These are phyloP conservation scores for Niveomyces coronatus DNA, from an alignment of 2,329 filamentous ascomycete genomes.

Conservation along the genomic window DNA sequence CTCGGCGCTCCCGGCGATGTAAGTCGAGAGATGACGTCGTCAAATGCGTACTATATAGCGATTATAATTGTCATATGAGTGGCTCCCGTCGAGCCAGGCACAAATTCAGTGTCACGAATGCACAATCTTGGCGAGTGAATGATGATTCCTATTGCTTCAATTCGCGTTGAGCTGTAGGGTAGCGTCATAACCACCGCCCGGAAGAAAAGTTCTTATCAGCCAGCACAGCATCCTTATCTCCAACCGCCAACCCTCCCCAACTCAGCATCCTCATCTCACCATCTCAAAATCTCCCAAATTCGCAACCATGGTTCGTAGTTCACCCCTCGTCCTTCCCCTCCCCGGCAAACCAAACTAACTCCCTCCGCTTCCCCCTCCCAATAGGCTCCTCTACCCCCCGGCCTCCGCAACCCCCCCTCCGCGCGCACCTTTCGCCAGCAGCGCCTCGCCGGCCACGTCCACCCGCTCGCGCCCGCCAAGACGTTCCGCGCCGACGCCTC, in stretches of 20 bases:
- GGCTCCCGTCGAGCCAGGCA: no score
- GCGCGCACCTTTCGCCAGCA: conserved; percentile 46
- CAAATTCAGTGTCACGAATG: no score
- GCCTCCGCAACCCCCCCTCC: conserved; percentile 44
- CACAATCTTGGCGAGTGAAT: no score
- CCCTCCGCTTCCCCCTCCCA: background rate
- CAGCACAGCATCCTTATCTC: background rate
- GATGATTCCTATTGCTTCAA: no score
- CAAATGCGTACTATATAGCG: no score
- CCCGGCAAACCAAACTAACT: background rate
- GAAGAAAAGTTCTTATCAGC: conserved; percentile 9
- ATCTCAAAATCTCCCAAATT: background rate
- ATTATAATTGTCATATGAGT: no score
- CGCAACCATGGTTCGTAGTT: background rate
- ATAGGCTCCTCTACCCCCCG: conserved; percentile 24
- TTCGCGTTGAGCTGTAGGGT: background rate
- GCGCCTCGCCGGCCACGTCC: conserved; percentile 37
- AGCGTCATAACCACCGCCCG: background rate
- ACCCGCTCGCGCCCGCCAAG: conserved; percentile 41
- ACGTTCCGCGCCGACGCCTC: conserved; percentile 40
- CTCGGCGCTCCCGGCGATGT: no score
- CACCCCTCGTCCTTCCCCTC: background rate
- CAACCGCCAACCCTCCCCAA: no score
- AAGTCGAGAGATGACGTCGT: no score
- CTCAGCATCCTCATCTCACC: background rate